Percentiles rank a stretch among this genome's conserved stretches.
phyloP scores from a whole-genome alignment of 768 basidiomycete species.

The Lactarius pseudohatsudake region DNA sequence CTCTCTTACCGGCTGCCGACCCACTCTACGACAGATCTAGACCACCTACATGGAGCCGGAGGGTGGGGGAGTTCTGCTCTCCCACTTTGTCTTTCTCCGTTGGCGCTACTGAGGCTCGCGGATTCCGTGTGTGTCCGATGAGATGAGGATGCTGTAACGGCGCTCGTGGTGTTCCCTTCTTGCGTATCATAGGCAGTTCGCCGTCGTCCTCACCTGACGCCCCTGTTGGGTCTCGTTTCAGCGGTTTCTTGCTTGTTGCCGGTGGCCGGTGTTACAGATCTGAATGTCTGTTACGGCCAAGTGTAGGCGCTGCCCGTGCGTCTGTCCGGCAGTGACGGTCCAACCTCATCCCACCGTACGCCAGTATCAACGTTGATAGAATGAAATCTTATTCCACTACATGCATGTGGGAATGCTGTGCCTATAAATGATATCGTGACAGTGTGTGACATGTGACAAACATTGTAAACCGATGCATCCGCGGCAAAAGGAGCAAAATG shows the following conservation, averaged over 20 bases:
- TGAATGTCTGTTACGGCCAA: neutral
- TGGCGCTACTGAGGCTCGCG: neutral
- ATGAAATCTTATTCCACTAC: neutral
- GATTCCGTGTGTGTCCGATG: neutral
- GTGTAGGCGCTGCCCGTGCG: neutral
- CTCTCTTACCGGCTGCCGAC: neutral
- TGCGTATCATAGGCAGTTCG: neutral
- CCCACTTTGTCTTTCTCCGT: neutral
- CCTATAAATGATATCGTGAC: neutral
- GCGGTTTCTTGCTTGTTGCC: neutral
- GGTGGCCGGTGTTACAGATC: neutral
- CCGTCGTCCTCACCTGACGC: neutral
- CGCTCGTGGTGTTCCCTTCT: neutral
- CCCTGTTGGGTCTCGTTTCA: neutral
- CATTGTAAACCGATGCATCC: neutral
- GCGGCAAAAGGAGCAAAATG: neutral
- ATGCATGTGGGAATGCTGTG: conserved; percentile 1
- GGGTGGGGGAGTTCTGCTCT: neutral
- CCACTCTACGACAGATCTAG: neutral
- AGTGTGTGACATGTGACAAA: neutral
- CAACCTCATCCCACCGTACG: neutral
- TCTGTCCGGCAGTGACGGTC: neutral
- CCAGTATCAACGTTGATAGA: neutral
- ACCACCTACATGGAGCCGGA: neutral
- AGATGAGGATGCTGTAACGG: neutral